These are phyloP conservation scores for Austroboletus eburneus DNA, from an alignment of 768 basidiomycete genomes.

Conservation along the genomic window DNA sequence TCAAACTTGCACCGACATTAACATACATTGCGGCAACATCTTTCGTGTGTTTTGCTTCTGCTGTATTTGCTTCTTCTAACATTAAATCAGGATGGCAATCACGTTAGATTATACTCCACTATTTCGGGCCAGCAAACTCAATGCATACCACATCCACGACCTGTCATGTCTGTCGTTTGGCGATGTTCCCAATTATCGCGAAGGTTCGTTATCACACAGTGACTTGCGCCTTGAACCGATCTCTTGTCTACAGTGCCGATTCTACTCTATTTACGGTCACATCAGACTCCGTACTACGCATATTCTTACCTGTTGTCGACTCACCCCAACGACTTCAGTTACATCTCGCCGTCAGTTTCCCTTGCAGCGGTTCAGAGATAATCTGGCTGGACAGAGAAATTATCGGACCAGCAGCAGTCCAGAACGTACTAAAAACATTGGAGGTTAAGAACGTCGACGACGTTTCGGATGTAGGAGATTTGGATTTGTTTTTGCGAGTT, in stretches of 20 bases:
- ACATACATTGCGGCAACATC: conserved; percentile 68
- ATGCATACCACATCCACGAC: conserved; percentile 67
- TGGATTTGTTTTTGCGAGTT: conserved; percentile 77
- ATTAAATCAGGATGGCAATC: conserved; percentile 45
- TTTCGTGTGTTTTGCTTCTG: conserved; percentile 38
- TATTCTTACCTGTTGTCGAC: conserved; percentile 87
- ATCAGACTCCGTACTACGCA: conserved; percentile 73
- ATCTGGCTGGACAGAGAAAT: conserved; percentile 70
- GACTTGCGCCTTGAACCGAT: conserved; percentile 1
- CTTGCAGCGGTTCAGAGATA: conserved; percentile 44
- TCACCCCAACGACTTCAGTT: conserved; percentile 81
- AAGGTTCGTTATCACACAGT: conserved; percentile 40
- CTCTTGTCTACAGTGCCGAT: conserved; percentile 51
- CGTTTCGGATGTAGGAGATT: conserved; percentile 59
- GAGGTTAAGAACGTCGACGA: conserved; percentile 17
- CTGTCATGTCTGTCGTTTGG: conserved; percentile 68
- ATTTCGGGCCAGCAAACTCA: conserved; percentile 69
- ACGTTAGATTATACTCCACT: conserved; percentile 66
- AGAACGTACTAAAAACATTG: conserved; percentile 37
- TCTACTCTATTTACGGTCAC: conserved; percentile 81
- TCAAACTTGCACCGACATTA: conserved; percentile 71
- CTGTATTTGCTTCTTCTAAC: conserved; percentile 8
- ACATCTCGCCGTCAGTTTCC: conserved; percentile 71
- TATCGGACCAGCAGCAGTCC: conserved; percentile 47
- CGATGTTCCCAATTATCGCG: conserved; percentile 64